Evolutionary conservation across 225 moss, liverwort and hornwort species (phyloP).

Genomic region (Sphagnum contortum): DNA sequence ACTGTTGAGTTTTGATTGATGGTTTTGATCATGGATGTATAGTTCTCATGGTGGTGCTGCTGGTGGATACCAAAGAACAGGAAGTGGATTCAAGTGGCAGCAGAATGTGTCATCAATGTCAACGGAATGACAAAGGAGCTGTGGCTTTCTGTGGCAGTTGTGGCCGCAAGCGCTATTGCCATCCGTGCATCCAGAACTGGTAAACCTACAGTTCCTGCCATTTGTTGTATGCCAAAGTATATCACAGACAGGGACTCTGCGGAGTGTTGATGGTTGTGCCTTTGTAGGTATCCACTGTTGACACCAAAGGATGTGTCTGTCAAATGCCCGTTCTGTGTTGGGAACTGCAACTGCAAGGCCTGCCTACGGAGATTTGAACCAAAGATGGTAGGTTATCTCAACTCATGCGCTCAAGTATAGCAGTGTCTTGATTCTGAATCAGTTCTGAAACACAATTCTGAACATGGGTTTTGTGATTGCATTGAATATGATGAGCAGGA

Average conservation of each 20-base stretch:
- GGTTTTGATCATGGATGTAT: too few relatives aligned
- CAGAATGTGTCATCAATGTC: slow-evolving; percentile 94
- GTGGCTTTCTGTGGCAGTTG: slow-evolving; percentile 65
- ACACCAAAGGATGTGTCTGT: slow-evolving; percentile 44
- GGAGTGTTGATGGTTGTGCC: slow-evolving; percentile 1
- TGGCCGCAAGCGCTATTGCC: slow-evolving; percentile 62
- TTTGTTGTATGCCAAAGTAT: too few relatives aligned
- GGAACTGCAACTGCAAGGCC: slow-evolving; percentile 93
- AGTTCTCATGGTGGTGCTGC: background rate
- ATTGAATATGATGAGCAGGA: slow-evolving; percentile 31
- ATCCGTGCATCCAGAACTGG: slow-evolving; percentile 68
- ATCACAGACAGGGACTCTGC: background rate
- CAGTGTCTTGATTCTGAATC: too few relatives aligned
- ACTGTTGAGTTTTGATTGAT: too few relatives aligned
- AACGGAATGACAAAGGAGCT: slow-evolving; percentile 64
- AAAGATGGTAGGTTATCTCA: slow-evolving; percentile 18
- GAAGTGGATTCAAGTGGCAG: slow-evolving; percentile 24
- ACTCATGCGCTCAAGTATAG: too few relatives aligned
- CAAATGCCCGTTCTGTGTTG: slow-evolving; percentile 80
- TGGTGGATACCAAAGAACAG: slow-evolving; percentile 16
- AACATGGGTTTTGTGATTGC: background rate
- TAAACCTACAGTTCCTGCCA: slow-evolving; percentile 21
- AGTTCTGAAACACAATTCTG: background rate
- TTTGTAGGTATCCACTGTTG: slow-evolving; percentile 64
- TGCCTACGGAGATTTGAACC: slow-evolving; percentile 69